Evolutionary conservation across 345 rosid species (phyloP).

Genomic region (Corchorus olitorius): DNA sequence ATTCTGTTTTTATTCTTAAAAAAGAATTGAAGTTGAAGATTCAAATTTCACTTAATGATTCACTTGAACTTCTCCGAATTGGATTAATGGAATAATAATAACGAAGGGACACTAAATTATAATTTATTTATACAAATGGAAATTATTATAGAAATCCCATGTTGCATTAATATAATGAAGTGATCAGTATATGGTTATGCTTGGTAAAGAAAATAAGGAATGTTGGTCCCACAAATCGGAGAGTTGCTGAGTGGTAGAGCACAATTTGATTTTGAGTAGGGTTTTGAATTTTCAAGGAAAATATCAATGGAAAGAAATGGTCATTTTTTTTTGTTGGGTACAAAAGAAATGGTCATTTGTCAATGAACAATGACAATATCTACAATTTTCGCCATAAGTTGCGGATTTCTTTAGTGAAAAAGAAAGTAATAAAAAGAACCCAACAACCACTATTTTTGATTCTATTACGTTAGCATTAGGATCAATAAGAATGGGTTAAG

Average conservation of each 20-base stretch:
- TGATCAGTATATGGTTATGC: not conserved
- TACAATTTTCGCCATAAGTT: not conserved
- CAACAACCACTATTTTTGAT: not conserved
- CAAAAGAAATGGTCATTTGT: not conserved
- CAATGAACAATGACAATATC: not conserved
- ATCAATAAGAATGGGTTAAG: not conserved
- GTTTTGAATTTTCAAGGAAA: not conserved
- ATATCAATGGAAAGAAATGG: not conserved
- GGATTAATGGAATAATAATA: not conserved
- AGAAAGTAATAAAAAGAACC: not conserved
- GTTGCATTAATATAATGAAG: not conserved
- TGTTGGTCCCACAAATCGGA: not conserved
- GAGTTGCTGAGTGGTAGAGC: not conserved
- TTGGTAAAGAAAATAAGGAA: not conserved
- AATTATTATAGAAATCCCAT: conserved; percentile 11
- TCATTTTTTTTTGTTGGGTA: too few relatives aligned
- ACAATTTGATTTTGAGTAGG: not conserved
- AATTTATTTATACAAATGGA: not conserved
- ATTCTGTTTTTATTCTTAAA: not conserved
- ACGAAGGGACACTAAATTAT: not conserved
- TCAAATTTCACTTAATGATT: not conserved
- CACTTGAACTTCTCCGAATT: not conserved
- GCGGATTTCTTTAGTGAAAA: not conserved
- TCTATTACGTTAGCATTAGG: not conserved
- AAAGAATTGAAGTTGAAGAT: conserved; percentile 3